These are phyloP conservation scores for Fusarium falciforme DNA, from an alignment of 2,329 filamentous ascomycete species.

Conservation along the genomic window DNA sequence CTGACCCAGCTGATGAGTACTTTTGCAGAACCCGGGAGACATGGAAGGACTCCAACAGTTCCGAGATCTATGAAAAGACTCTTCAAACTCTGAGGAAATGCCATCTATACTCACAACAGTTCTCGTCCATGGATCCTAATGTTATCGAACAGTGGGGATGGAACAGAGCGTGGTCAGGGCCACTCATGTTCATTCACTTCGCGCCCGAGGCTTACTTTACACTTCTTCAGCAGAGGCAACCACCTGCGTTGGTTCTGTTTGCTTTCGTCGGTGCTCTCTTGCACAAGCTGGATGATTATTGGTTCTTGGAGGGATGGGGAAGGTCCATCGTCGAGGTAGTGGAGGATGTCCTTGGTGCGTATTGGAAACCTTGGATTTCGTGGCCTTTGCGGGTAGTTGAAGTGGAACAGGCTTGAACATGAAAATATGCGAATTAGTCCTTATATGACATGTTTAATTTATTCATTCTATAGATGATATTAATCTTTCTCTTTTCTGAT, in stretches of 20 bases:
- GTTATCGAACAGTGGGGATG: not conserved
- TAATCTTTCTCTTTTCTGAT: not conserved
- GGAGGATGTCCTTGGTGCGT: not conserved
- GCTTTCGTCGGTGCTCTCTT: not conserved
- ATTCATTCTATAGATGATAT: no score
- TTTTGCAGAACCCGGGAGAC: not conserved
- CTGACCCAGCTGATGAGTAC: not conserved
- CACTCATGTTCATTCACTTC: not conserved
- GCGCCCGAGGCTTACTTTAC: not conserved
- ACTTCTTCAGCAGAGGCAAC: not conserved
- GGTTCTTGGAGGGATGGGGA: not conserved
- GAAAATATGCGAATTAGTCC: not conserved
- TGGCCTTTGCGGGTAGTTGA: not conserved
- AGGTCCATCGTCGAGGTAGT: not conserved
- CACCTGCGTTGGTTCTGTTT: not conserved
- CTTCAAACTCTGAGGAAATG: not conserved
- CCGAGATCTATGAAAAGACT: not conserved
- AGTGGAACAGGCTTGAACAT: not conserved
- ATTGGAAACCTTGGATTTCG: not conserved
- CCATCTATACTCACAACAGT: not conserved
- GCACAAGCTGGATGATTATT: not conserved
- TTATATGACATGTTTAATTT: no score
- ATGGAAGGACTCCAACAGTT: not conserved
- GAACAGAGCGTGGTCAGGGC: not conserved
- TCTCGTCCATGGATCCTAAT: not conserved